A percentile compares a stretch with the other conserved stretches of the same genome.
These are phyloP conservation scores for Podila verticillata DNA, from an alignment of 192 early-diverging fungal species.

Conservation along the genomic window DNA sequence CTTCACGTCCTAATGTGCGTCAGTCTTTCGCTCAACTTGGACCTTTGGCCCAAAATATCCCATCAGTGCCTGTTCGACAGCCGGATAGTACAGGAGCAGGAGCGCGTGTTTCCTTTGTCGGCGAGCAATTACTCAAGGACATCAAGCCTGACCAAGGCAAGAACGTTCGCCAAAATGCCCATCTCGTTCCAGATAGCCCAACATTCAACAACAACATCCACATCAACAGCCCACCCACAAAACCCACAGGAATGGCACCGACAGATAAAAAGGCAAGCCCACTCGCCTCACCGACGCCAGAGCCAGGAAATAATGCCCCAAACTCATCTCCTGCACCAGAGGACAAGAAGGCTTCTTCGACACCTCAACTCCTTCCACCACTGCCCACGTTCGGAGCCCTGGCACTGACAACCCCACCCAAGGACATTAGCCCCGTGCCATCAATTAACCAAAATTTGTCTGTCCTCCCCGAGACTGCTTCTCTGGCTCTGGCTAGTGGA, in stretches of 20 bases:
- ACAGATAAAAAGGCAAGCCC: not conserved
- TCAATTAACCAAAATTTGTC: constrained; percentile 12
- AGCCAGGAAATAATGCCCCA: not conserved
- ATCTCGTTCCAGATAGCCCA: constrained; percentile 24
- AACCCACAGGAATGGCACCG: not conserved
- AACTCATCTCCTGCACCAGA: not conserved
- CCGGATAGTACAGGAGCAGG: constrained; percentile 1
- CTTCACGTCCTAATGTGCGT: constrained; percentile 10
- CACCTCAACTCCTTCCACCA: constrained; percentile 37
- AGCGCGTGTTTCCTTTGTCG: constrained; percentile 22
- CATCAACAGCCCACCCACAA: not conserved
- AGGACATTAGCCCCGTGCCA: constrained; percentile 18
- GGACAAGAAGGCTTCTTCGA: not conserved
- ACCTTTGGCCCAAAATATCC: constrained; percentile 12
- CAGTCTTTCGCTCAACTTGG: constrained; percentile 32
- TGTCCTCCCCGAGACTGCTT: constrained; percentile 37
- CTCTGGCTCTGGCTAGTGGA: constrained; percentile 30
- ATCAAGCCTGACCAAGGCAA: constrained; percentile 1
- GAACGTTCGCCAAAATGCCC: not conserved
- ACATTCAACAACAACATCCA: constrained; percentile 10
- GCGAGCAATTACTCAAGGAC: constrained; percentile 10
- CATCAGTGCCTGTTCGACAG: constrained; percentile 24
- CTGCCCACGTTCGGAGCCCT: constrained; percentile 39
- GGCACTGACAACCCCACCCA: constrained; percentile 34
- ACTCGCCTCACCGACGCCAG: not conserved